A percentile compares a stretch with the other conserved stretches of the same genome.
phyloP scores from a whole-genome alignment of 192 early-diverging fungal species.

The Coemansia sp. region DNA sequence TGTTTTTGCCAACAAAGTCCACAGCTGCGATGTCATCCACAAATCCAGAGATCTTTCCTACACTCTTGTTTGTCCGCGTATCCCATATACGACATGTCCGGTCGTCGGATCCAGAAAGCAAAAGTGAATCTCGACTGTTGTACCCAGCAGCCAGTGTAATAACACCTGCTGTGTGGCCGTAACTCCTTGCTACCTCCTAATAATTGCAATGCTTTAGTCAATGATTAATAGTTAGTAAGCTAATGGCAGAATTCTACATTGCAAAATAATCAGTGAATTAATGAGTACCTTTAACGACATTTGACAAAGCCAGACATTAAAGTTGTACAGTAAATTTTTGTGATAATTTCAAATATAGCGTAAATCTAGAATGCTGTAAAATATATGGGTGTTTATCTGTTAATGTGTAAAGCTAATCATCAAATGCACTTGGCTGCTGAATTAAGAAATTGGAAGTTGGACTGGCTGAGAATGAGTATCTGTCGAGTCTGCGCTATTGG shows the following conservation, averaged over 20 bases:
- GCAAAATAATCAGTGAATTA: too few species aligned
- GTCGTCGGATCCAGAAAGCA: slow-evolving; percentile 50
- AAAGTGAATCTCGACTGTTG: slow-evolving; percentile 1
- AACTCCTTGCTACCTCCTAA: slow-evolving; percentile 1
- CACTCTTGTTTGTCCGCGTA: slow-evolving; percentile 11
- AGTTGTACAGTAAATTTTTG: too few species aligned
- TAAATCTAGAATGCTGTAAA: too few species aligned
- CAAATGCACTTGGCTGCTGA: background rate
- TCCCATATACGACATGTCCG: slow-evolving; percentile 44
- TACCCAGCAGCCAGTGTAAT: slow-evolving; percentile 30
- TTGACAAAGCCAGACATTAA: too few species aligned
- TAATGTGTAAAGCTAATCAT: background rate
- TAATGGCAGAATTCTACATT: too few species aligned
- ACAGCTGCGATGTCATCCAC: slow-evolving; percentile 17
- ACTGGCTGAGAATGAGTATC: background rate
- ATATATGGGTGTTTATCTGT: too few species aligned
- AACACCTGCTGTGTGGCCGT: slow-evolving; percentile 23
- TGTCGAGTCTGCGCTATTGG: background rate
- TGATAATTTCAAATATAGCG: too few species aligned
- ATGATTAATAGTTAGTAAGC: too few species aligned
- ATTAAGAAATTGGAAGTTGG: background rate
- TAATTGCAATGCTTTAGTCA: too few species aligned
- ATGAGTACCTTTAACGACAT: too few species aligned
- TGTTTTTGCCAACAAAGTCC: slow-evolving; percentile 20
- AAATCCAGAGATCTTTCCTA: slow-evolving; percentile 22